A percentile compares a stretch with the other conserved stretches of the same genome.
Conservation (phyloP, 176 grass and related monocot genomes). For the Musa troglodytarum region DNA sequence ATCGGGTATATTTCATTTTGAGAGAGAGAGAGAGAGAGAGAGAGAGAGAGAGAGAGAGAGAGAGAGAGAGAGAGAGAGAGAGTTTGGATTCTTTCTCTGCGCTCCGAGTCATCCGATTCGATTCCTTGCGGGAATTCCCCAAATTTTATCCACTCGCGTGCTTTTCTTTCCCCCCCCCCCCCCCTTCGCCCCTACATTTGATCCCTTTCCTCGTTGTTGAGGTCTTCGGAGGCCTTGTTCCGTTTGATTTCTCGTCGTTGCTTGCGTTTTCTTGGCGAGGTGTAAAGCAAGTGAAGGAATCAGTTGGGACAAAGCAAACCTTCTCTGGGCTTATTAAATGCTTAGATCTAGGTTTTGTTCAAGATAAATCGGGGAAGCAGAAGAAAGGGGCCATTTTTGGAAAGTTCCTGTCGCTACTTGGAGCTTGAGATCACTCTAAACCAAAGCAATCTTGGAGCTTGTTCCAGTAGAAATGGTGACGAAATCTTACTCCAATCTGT, state of each 20-base stretch:
- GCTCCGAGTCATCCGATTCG: constrained; percentile 25
- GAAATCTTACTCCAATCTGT: constrained; percentile 85
- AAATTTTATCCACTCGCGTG: constrained; percentile 12
- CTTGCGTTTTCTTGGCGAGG: background rate
- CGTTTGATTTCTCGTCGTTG: background rate
- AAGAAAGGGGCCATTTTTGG: background rate
- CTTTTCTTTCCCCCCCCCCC: background rate
- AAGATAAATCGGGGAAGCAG: constrained; percentile 7
- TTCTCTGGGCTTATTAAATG: constrained; percentile 11
- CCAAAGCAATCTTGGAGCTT: no score
- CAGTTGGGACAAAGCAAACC: background rate
- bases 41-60: no score
- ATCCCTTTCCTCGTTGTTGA: constrained; percentile 31
- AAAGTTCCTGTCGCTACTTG: no score
- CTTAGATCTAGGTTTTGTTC: background rate
- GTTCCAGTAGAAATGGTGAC: constrained; percentile 48
- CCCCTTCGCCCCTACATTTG: background rate
- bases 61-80: no score
- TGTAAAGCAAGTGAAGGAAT: constrained; percentile 4
- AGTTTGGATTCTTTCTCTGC: constrained; percentile 14
- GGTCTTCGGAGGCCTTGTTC: constrained; percentile 15
- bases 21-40: no score
- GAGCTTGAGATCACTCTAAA: background rate
- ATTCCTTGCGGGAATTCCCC: constrained; percentile 37
- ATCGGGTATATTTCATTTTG: no score